Base-by-base conservation (phyloP, 2,329 filamentous ascomycete genomes). In the Davidsoniella virescens region DNA sequence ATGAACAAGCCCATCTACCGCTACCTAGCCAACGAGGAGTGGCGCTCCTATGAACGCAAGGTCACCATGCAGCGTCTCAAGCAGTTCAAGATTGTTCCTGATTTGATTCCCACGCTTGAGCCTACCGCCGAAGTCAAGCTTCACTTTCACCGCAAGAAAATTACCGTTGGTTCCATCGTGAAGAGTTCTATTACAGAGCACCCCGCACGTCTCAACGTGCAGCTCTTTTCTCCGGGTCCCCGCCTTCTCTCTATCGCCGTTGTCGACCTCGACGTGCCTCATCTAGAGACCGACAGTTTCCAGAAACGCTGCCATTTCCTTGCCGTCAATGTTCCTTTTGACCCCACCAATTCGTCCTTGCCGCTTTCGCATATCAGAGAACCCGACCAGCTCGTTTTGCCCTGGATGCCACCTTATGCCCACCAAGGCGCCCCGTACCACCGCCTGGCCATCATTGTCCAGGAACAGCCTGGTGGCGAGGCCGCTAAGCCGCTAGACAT, bases 1-100 rank as follows among this genome's bases (percentile, higher is more conserved):
- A 90, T 96, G 87, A 82, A 78, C 69, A 94, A 94, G 65, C 90
- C 90, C 55, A 88, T 98, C 62, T 98, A 98, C 70, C 84, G 90
- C 56, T 76, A 84, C 65, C 81, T 96, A 47, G 86, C 90, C 54
- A 77, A 94, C 61, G 70, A 75, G 59, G 87, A 93, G 69, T 98
- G 92, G 92, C 80, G 82, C 58, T 72, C 78, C 56, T 87, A 92
- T 69, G 82, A 87, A 62, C 78, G 82, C 58, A 78, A 79, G 58
- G 69, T 96, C 55, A 76, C 93, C 55, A 71, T 80, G 55, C 92
- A 98, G 70, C 83, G 92, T 61, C 82, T 96, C 60, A 70, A 76
- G 45, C 87, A 94, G 63, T 83, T 96, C 72, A 75, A 80, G 59
- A 80, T 98, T 51, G 76, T 94, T 5, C 92, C 92, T 12, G 92